These are phyloP conservation scores for Macroventuria anomochaeta DNA, from an alignment of 2,329 filamentous ascomycete genomes.

Conservation along the genomic window DNA sequence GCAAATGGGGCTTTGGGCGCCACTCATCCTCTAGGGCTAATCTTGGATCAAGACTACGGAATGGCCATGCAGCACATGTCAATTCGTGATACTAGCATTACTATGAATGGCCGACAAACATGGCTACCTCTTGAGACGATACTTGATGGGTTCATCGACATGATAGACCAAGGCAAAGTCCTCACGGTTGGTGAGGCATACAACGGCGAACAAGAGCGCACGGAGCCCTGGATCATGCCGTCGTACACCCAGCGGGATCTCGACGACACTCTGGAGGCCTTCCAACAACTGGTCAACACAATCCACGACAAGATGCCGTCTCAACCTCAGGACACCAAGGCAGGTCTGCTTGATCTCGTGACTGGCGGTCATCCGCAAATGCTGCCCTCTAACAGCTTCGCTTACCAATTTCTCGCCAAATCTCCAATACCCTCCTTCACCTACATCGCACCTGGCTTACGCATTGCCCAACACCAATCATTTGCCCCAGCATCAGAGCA, in stretches of 20 bases:
- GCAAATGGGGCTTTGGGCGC: slow-evolving; percentile 11
- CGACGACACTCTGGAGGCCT: neutral
- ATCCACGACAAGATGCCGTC: neutral
- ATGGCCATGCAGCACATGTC: slow-evolving; percentile 21
- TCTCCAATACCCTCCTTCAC: neutral
- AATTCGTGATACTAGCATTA: neutral
- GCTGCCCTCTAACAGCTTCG: neutral
- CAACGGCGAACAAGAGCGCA: slow-evolving; percentile 7
- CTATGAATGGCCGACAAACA: neutral
- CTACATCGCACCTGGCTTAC: neutral
- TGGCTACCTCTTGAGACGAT: neutral
- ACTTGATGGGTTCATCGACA: neutral
- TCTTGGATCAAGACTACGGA: slow-evolving; percentile 14
- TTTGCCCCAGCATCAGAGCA: neutral
- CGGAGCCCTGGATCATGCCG: slow-evolving; percentile 2
- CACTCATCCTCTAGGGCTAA: slow-evolving; percentile 18
- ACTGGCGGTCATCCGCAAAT: slow-evolving; percentile 8
- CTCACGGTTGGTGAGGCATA: neutral
- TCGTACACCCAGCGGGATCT: neutral
- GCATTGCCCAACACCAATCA: neutral
- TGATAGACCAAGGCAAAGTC: neutral
- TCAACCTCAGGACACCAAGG: slow-evolving; percentile 2
- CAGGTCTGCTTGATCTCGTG: slow-evolving; percentile 8
- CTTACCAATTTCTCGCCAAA: neutral
- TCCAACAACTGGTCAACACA: neutral